Percentiles rank a stretch among this genome's conserved stretches.
Evolutionary conservation across 805 yeast species (phyloP).

Genomic region (Lipomyces yamanashiensis): DNA sequence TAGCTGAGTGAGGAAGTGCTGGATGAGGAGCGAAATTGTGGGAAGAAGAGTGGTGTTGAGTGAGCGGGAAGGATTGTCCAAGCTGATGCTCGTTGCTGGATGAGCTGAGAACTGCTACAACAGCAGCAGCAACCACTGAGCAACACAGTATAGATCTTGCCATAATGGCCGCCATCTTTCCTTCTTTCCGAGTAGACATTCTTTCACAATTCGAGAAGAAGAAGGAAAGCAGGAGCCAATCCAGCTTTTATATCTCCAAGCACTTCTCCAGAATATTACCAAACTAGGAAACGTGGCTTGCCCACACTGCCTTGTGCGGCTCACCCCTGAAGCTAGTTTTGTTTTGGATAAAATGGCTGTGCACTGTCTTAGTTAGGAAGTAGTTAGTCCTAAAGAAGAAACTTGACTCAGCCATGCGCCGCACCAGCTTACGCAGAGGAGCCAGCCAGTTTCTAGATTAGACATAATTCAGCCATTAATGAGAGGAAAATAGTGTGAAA

Average conservation of each 20-base stretch:
- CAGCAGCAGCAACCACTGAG: background rate
- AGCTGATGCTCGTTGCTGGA: background rate
- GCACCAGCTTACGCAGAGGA: constrained; percentile 2
- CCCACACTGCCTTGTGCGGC: constrained; percentile 2
- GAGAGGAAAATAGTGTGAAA: too few relatives aligned
- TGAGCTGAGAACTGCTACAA: background rate
- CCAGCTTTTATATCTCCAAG: background rate
- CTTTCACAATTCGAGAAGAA: background rate
- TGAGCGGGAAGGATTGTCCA: constrained; percentile 5
- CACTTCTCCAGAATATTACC: background rate
- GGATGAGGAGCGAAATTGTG: constrained; percentile 6
- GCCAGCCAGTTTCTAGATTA: background rate
- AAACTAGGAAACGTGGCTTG: background rate
- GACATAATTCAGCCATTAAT: too few relatives aligned
- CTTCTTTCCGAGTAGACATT: background rate
- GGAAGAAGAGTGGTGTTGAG: background rate
- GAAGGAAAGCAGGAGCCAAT: background rate
- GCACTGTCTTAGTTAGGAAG: background rate
- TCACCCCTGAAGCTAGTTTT: constrained; percentile 5
- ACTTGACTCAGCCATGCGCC: constrained; percentile 5
- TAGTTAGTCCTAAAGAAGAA: background rate
- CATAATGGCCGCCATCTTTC: background rate
- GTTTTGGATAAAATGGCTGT: background rate
- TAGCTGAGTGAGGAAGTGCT: constrained; percentile 10
- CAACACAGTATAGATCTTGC: background rate